Evolutionary conservation across 164 flowering plant species (phyloP), one percentile per base, ranked within the genome.

Genomic region (Dillenia suffruticosa): DNA sequence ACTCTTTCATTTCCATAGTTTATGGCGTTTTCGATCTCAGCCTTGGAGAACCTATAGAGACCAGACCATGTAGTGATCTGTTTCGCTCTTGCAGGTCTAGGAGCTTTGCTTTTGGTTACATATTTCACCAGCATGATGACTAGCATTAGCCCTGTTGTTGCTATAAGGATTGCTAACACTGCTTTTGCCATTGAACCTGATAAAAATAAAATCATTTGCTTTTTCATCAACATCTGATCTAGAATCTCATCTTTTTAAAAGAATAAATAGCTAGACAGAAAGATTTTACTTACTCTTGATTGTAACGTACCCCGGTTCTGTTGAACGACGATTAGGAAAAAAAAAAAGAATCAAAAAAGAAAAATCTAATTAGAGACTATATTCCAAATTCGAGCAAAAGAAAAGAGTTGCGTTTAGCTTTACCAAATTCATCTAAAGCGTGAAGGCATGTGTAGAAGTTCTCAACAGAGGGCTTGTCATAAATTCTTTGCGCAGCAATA

Each of bases 21-120:
- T 2, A 82, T 74, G n/a, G 91, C 91, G 9, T 66, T 82, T 57
- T 84, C 84, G 43, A 88, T 85, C 78, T 88, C 94, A 2, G 57
- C 65, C 63, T 74, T 82, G 49, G 90, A 77, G 75, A 88, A 88
- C 54, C 76, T 72, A 54, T 88, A 88, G 45, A 84, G 80, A n/a
- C 84, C 84, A 8, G 91, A 77, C 76, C 84, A 85, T 8, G 62
- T 53, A 11, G 66, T 32, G 5, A 59, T 68, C 48, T 71, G 82
- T 54, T 62, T 71, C 14, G 55, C 57, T 62, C 62, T 56, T 43
- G 54, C 14, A 12, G 58, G 58, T 51, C 53, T 70, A 3, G 44
- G 61, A 5, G 46, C 61, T 59, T 60, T 76, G 51, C 66, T 74
- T 73, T 70, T 72, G 1, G 74, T 68, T 50, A 81, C 84, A 51